A percentile compares a stretch with the other conserved stretches of the same genome.
Conservation (phyloP, 2,329 filamentous ascomycete species). For the Fusarium sp. region DNA sequence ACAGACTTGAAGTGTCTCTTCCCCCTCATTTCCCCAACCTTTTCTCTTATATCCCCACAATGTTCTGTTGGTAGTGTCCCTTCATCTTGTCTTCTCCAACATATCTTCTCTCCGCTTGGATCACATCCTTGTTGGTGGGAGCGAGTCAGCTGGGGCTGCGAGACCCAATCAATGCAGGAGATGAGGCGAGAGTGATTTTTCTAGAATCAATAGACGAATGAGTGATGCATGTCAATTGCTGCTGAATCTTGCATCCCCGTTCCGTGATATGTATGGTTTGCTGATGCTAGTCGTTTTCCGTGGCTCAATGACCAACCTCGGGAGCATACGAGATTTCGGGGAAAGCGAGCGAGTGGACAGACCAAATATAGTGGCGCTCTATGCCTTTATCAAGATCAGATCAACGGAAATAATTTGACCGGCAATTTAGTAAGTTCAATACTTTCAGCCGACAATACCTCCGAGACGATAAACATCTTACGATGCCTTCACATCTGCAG, state of each 20-base stretch:
- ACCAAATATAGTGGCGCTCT: neutral
- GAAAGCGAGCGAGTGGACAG: neutral
- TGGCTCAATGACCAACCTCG: neutral
- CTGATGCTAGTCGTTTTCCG: neutral
- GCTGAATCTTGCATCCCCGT: neutral
- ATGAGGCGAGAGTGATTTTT: constrained; percentile 5
- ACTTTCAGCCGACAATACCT: constrained; percentile 1
- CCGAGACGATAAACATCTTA: constrained; percentile 19
- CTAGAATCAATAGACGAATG: constrained; percentile 9
- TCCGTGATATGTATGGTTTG: neutral
- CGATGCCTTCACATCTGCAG: neutral
- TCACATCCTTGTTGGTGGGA: neutral
- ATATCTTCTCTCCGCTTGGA: neutral
- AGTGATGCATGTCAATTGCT: neutral
- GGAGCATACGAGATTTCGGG: neutral
- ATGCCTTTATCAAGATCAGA: neutral
- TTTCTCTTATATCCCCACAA: constrained; percentile 20
- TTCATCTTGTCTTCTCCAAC: constrained; percentile 23
- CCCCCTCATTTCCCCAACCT: constrained; percentile 39
- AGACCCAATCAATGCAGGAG: neutral
- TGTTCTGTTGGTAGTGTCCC: neutral
- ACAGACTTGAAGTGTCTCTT: neutral
- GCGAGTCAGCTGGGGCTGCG: constrained; percentile 11
- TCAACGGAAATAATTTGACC: constrained; percentile 2
- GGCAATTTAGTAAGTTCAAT: neutral